Conservation (phyloP, 1,284 basidiomycete species). For the Sporisorium reilianum region DNA sequence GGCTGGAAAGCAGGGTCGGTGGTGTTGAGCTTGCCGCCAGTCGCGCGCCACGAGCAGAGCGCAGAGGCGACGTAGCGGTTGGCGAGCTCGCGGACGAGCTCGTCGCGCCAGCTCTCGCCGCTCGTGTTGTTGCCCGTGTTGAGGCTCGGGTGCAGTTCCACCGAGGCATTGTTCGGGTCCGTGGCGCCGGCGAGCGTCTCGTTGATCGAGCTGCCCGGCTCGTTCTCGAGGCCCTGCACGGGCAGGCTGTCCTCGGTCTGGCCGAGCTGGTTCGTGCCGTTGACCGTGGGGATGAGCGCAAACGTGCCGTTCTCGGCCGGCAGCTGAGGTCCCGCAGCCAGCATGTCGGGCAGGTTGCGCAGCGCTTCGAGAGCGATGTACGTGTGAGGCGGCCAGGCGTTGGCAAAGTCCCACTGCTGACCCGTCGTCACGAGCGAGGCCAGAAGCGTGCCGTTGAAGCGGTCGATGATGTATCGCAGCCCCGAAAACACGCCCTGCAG, state of each 20-base stretch:
- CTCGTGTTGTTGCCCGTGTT: constrained; percentile 78
- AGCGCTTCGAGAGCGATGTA: constrained; percentile 84
- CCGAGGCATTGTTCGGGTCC: constrained; percentile 67
- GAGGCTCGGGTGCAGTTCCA: constrained; percentile 72
- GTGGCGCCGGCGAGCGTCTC: constrained; percentile 74
- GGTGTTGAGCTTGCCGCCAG: constrained; percentile 79
- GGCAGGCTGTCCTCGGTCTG: constrained; percentile 78
- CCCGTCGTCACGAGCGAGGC: constrained; percentile 81
- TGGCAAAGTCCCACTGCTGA: constrained; percentile 78
- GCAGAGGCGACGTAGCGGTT: constrained; percentile 85
- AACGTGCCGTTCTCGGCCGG: constrained; percentile 75
- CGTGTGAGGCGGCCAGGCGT: constrained; percentile 47
- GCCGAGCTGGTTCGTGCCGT: constrained; percentile 76
- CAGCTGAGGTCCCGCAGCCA: constrained; percentile 74
- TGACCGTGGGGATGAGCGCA: constrained; percentile 74
- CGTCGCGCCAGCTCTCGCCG: constrained; percentile 78
- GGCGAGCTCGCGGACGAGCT: constrained; percentile 79
- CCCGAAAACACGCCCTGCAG: constrained; percentile 77
- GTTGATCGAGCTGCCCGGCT: constrained; percentile 56
- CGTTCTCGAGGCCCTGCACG: constrained; percentile 74
- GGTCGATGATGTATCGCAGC: constrained; percentile 81
- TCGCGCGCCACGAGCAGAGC: constrained; percentile 83
- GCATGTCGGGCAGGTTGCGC: constrained; percentile 77
- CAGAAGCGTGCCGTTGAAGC: constrained; percentile 85
- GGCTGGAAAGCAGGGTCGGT: constrained; percentile 76